Percentiles rank a stretch among this genome's conserved stretches.
These are phyloP conservation scores for Arachnomyces sp. DNA, from an alignment of 2,329 filamentous ascomycete species.

Conservation along the genomic window DNA sequence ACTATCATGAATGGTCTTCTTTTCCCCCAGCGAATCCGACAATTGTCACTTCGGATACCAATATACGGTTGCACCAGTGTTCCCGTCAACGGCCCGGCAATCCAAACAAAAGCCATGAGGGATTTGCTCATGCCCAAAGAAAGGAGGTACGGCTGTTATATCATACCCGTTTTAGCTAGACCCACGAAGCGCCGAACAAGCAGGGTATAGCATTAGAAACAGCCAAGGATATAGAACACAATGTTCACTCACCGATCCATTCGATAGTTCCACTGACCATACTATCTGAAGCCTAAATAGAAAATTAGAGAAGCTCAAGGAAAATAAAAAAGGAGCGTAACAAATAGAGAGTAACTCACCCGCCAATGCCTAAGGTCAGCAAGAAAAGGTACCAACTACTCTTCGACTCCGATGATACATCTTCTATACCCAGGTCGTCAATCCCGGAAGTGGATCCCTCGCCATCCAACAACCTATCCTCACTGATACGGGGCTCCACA, in stretches of 20 bases:
- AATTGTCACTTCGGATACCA: constrained; percentile 73
- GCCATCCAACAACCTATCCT: constrained; percentile 12
- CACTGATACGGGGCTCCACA: constrained; percentile 13
- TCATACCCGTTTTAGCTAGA: not conserved
- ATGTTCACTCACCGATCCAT: constrained; percentile 60
- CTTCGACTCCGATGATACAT: constrained; percentile 47
- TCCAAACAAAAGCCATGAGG: constrained; percentile 76
- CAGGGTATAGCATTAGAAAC: not conserved
- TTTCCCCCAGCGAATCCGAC: constrained; percentile 66
- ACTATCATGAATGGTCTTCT: constrained; percentile 74
- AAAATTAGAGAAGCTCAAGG: not conserved
- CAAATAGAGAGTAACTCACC: constrained; percentile 32
- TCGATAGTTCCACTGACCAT: constrained; percentile 91
- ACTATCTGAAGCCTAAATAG: constrained; percentile 70
- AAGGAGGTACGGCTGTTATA: constrained; percentile 59
- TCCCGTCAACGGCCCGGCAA: constrained; percentile 71
- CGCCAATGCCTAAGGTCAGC: constrained; percentile 78
- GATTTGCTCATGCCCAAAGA: constrained; percentile 78
- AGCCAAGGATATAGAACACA: not conserved
- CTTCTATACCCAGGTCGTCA: constrained; percentile 45
- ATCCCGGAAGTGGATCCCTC: constrained; percentile 24
- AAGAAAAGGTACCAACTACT: constrained; percentile 79
- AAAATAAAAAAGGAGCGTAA: not conserved
- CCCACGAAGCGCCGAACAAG: constrained; percentile 1
- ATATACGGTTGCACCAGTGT: constrained; percentile 76